Percentiles rank a stretch among this genome's conserved stretches.
Conservation (phyloP, 306 rosid species). For the Castanea sativa region DNA sequence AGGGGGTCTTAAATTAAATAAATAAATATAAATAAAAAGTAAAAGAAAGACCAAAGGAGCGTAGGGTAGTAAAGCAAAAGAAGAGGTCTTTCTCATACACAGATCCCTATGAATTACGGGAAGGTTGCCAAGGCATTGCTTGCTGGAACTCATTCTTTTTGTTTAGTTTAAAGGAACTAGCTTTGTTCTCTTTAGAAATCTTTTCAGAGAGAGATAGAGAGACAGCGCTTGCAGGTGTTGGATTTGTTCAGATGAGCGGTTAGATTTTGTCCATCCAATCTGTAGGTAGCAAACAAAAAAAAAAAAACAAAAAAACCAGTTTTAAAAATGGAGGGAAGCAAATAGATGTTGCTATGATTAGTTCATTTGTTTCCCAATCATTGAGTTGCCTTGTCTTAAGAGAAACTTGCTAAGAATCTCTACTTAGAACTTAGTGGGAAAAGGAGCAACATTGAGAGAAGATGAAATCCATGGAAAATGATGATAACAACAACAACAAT, state of each 20-base stretch:
- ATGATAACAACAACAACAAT: constrained; percentile 34
- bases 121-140: constrained; percentile 51
- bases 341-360: constrained; percentile 33
- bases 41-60: constrained; percentile 28
- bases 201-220: constrained; percentile 26
- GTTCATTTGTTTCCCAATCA: constrained; percentile 43
- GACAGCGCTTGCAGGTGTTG: constrained; percentile 39
- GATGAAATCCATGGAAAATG: constrained; percentile 62
- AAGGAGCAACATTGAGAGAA: constrained; percentile 19
- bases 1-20: neutral
- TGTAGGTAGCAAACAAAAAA: constrained; percentile 34
- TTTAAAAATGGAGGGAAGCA: constrained; percentile 30
- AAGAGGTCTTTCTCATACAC: constrained; percentile 76
- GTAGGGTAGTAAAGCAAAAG: constrained; percentile 55
- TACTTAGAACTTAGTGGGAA: constrained; percentile 8
- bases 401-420: constrained; percentile 34
- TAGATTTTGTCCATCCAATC: constrained; percentile 38
- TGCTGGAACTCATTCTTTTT: constrained; percentile 74
- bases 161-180: constrained; percentile 65
- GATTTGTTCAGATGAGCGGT: constrained; percentile 31
- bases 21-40: constrained; percentile 23
- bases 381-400: constrained; percentile 37
- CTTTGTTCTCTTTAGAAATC: constrained; percentile 46
- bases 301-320: constrained; percentile 16
- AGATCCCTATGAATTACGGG: constrained; percentile 73